Conservation (phyloP, 768 basidiomycete species). For the Atractiella rhizophila region DNA sequence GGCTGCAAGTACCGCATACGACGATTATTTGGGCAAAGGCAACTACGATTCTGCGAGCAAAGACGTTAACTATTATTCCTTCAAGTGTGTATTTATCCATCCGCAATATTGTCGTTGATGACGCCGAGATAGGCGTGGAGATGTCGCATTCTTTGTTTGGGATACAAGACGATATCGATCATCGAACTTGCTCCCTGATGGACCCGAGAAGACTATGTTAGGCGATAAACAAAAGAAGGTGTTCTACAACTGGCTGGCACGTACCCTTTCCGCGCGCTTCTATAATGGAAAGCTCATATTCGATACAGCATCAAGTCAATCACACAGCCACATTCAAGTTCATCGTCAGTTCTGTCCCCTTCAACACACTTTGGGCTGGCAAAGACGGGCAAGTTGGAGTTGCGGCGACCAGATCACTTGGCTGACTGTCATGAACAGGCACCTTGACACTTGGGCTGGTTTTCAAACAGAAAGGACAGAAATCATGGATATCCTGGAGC, state of each 20-base stretch:
- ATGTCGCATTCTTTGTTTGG: slow-evolving; percentile 51
- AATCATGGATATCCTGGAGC: slow-evolving; percentile 34
- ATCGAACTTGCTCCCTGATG: slow-evolving; percentile 21
- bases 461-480: slow-evolving; percentile 35
- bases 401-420: not conserved
- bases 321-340: slow-evolving; percentile 51
- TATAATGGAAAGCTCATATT: not conserved
- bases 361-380: slow-evolving; percentile 43
- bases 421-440: not conserved
- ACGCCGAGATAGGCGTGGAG: no score
- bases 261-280: slow-evolving; percentile 2
- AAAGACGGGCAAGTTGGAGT: not conserved
- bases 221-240: slow-evolving; percentile 39
- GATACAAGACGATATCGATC: slow-evolving; percentile 42
- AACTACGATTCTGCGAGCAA: slow-evolving; percentile 11
- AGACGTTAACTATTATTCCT: slow-evolving; percentile 28
- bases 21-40: slow-evolving; percentile 35
- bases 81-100: slow-evolving; percentile 18
- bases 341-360: slow-evolving; percentile 44
- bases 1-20: slow-evolving; percentile 37
- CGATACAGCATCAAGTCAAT: slow-evolving; percentile 29
- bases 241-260: slow-evolving; percentile 38
- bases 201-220: slow-evolving; percentile 35
- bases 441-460: slow-evolving; percentile 32
- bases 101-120: no score